Base-by-base conservation (phyloP, 345 rosid genomes). In the Raphanus raphanistrum region DNA sequence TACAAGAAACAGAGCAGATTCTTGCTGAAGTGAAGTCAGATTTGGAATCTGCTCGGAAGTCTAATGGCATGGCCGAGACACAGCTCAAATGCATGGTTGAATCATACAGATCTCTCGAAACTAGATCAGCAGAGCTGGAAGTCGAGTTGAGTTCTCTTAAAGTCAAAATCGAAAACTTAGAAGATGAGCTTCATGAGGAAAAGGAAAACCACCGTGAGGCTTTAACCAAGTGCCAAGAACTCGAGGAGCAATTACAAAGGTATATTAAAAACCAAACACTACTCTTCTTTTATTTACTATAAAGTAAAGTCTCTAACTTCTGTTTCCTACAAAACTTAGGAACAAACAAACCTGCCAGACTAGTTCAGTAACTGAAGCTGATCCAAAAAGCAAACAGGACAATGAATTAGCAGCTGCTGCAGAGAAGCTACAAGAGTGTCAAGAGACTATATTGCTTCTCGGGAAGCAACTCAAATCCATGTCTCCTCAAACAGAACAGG, bases 81-180 rank as follows among this genome's bases (percentile, higher is more conserved):
- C 99, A 95, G 83, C 88, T 93, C 58, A 95, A 95, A 83, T 95
- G 99, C 78, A 92, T 95, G 99, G 89, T 87, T 73, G 98, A 90
- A 87, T 95, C 99, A 6, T 95, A 95, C 74, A 85, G 97, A 78
- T 84, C 88, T 27, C 96, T 95, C 55, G 99, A 95, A 87, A 82
- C 86, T 43, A 93, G 87, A 58, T 88, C 97, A 28, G 77, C 82
- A 41, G 92, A 87, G 82, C 79, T 93, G 16, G 99, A 89, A 83
- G 78, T 83, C 15, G 96, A 90, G 80, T 86, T 88, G 72, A 89
- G 82, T 87, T 85, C 84, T 76, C 92, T 95, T 48, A 86, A 58
- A 81, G 79, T 52, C 27, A 89, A 86, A 65, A 74, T 85, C 7
- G 88, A 87, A 77, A 80, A 75, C 65, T 70, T 93, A 72, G 92